Evolutionary conservation across 179 eudicot species (phyloP), one percentile per base, ranked within the genome.

Genomic region (Silene vulgaris): DNA sequence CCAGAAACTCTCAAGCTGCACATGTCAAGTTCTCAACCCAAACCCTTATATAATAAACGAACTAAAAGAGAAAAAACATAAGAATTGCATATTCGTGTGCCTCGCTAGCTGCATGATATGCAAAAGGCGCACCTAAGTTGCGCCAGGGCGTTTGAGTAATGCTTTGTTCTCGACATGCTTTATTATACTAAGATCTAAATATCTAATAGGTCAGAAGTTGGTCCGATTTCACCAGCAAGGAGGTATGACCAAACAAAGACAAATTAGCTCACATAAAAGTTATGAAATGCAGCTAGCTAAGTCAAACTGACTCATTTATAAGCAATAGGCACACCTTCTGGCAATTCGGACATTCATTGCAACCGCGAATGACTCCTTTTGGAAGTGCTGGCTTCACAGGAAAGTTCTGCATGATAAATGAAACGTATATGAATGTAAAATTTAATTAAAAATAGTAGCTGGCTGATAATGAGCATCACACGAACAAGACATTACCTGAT

Each of bases 331-430:
- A 74, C 65, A 95, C 99, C 99, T 90, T 90, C 82, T 88, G 97
- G 84, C 99, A 95, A 78, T 80, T 84, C 43, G 62, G 78, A 84
- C 99, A 90, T 23, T 80, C 88, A 75, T 80, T 75, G 73, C 97
- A 90, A 29, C 99, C 99, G 78, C 96, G 97, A 50, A 92, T 75
- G 68, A 95, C 99, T 40, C 99, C 99, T 82, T 86, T 88, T 3
- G 97, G 93, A 21, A 95, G 93, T 73, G 76, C 77, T 73, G 85
- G 79, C 73, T 80, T 90, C 29, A 62, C 20, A 60, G 85, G 76
- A 19, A 76, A 74, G 65, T 84, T 86, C 99, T 95, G 85, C 78
- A 81, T 54, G 26, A 84, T 29, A 56, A 70, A 37, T 23, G 14
- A 29, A 62, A 40, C 7, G 8, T 3, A 50, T 66, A 52, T 60